phyloP scores from a whole-genome alignment of 2,329 filamentous ascomycete species.

The Cryphonectria carpinicola region DNA sequence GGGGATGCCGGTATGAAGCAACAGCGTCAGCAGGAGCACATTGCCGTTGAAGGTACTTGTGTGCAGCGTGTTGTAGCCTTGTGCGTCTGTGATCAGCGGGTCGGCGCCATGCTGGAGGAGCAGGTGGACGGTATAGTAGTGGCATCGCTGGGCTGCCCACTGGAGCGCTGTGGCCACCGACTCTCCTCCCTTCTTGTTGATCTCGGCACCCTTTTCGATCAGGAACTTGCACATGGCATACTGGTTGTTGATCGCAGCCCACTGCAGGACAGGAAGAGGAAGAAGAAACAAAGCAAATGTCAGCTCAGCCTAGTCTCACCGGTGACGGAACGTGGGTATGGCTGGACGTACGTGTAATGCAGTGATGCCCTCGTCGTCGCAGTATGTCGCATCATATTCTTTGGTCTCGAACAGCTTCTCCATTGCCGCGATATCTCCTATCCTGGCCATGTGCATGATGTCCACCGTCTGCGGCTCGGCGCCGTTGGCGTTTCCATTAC shows the following conservation, averaged over 20 bases:
- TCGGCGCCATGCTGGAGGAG: constrained; percentile 91
- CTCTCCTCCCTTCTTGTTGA: constrained; percentile 95
- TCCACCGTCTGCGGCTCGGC: constrained; percentile 57
- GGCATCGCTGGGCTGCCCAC: constrained; percentile 95
- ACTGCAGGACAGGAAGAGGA: constrained; percentile 56
- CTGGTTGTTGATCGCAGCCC: constrained; percentile 99
- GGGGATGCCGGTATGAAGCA: constrained; percentile 93
- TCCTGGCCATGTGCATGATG: constrained; percentile 91
- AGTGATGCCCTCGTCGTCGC: constrained; percentile 91
- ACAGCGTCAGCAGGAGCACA: constrained; percentile 82
- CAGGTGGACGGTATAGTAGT: constrained; percentile 95
- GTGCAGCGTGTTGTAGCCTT: constrained; percentile 97
- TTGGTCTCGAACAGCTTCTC: constrained; percentile 86
- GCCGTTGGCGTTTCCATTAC: constrained; percentile 49
- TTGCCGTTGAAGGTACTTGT: constrained; percentile 98
- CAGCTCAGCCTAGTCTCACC: constrained; percentile 22
- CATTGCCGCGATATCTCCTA: constrained; percentile 85
- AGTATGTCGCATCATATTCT: constrained; percentile 80
- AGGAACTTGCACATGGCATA: constrained; percentile 97
- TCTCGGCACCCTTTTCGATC: constrained; percentile 79
- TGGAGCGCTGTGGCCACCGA: constrained; percentile 92
- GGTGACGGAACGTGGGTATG: background rate
- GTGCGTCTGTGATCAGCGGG: constrained; percentile 86
- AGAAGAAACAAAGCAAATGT: constrained; percentile 5
- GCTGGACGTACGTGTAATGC: constrained; percentile 77